These are phyloP conservation scores for Lecanicillium sp. DNA, from an alignment of 2,329 filamentous ascomycete species.

Conservation along the genomic window DNA sequence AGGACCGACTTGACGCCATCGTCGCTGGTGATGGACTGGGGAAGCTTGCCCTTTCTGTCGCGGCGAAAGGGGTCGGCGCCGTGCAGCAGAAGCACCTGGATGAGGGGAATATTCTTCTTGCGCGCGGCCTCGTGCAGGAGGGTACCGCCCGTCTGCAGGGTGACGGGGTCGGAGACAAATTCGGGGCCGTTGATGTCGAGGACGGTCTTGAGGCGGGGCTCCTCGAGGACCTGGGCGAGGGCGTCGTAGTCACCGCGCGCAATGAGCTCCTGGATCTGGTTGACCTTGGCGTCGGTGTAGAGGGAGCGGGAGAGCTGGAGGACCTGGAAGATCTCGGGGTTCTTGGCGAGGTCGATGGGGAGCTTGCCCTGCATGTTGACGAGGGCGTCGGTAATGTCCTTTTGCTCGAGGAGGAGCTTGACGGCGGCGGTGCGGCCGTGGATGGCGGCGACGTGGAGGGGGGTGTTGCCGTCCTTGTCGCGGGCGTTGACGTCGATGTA, in stretches of 20 bases:
- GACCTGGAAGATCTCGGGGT: conserved; percentile 91
- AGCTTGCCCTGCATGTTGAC: conserved; percentile 79
- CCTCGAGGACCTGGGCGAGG: conserved; percentile 73
- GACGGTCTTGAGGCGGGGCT: conserved; percentile 75
- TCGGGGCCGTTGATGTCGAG: conserved; percentile 91
- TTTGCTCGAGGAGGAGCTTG: conserved; percentile 72
- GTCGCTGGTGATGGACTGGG: conserved; percentile 94
- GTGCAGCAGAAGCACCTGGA: conserved; percentile 84
- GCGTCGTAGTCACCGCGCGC: conserved; percentile 64
- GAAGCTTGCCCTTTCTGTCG: conserved; percentile 90
- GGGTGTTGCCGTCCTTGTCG: conserved; percentile 90
- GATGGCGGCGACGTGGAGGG: conserved; percentile 78
- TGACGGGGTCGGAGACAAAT: conserved; percentile 71
- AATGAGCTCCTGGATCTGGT: conserved; percentile 76
- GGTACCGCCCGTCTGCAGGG: conserved; percentile 78
- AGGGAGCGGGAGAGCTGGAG: conserved; percentile 84
- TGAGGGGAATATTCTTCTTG: conserved; percentile 77
- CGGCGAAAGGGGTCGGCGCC: conserved; percentile 93
- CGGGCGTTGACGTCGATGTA: conserved; percentile 77
- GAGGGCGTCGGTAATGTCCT: conserved; percentile 80
- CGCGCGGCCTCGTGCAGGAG: conserved; percentile 84
- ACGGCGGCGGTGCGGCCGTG: conserved; percentile 78
- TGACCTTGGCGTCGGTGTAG: conserved; percentile 80
- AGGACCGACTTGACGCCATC: conserved; percentile 81
- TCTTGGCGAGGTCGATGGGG: conserved; percentile 81